These are phyloP conservation scores for Rhodomyrtus psidioides DNA, from an alignment of 441 rosid species.

Conservation along the genomic window DNA sequence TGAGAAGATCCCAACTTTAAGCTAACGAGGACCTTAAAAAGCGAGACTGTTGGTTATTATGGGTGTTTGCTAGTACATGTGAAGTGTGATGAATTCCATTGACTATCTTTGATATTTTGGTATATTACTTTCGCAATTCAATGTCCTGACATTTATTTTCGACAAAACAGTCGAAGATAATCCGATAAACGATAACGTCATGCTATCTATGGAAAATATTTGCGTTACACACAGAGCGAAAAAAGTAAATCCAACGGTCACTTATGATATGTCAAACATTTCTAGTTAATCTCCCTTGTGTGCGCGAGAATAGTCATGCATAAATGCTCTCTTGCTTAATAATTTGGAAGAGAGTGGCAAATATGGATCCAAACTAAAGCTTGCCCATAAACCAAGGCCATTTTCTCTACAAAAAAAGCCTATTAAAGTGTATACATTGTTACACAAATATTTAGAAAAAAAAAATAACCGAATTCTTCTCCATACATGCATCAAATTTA, in stretches of 20 bases:
- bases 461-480: background rate
- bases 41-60: background rate
- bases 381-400: background rate
- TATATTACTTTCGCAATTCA: background rate
- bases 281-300: background rate
- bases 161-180: background rate
- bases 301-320: no score
- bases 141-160: background rate
- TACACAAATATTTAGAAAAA: background rate
- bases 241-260: background rate
- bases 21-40: background rate
- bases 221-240: accelerated
- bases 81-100: background rate
- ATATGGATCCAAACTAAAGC: background rate
- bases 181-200: background rate
- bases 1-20: background rate
- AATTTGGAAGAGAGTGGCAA: no score
- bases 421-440: background rate
- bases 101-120: background rate
- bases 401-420: background rate
- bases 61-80: background rate
- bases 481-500: background rate
- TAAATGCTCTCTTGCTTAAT: no score
- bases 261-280: background rate
- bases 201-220: background rate